Conservation (phyloP, 805 yeast species). For the Metschnikowia amazonensis region DNA sequence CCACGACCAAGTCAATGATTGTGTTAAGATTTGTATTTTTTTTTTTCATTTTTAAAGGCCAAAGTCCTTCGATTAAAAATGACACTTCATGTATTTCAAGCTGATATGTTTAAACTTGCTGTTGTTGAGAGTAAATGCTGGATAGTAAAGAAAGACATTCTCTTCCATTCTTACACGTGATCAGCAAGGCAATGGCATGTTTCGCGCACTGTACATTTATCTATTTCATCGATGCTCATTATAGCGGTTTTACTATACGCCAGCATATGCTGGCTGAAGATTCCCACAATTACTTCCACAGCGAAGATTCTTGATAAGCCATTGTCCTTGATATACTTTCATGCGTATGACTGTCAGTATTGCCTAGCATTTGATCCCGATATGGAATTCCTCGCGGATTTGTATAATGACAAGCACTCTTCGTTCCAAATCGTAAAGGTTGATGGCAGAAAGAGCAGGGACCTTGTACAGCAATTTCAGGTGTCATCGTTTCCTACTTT, state of each 20-base stretch:
- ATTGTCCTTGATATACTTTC: slow-evolving; percentile 44
- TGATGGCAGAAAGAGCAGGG: slow-evolving; percentile 25
- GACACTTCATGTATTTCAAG: too few species aligned
- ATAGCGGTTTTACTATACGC: not conserved
- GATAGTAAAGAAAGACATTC: too few species aligned
- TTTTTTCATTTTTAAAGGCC: too few species aligned
- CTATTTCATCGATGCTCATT: slow-evolving; percentile 4
- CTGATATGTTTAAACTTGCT: too few species aligned
- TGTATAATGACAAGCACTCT: slow-evolving; percentile 33
- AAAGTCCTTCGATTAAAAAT: too few species aligned
- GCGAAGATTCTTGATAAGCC: slow-evolving; percentile 12
- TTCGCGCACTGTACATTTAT: not conserved
- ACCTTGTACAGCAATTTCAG: slow-evolving; percentile 36
- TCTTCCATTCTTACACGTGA: not conserved
- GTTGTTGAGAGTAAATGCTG: too few species aligned
- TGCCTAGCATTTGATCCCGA: slow-evolving; percentile 33
- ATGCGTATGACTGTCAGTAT: slow-evolving; percentile 35
- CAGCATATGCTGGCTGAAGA: slow-evolving; percentile 5
- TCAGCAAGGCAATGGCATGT: not conserved
- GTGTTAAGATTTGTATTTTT: too few species aligned
- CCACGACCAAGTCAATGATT: too few species aligned
- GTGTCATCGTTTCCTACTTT: slow-evolving; percentile 48
- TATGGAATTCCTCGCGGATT: slow-evolving; percentile 37
- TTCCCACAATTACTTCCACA: slow-evolving; percentile 8
- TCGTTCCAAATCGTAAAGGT: slow-evolving; percentile 31